Percentiles rank a stretch among this genome's conserved stretches.
Conservation (phyloP, 1,284 basidiomycete species). For the Malassezia arunalokei region DNA sequence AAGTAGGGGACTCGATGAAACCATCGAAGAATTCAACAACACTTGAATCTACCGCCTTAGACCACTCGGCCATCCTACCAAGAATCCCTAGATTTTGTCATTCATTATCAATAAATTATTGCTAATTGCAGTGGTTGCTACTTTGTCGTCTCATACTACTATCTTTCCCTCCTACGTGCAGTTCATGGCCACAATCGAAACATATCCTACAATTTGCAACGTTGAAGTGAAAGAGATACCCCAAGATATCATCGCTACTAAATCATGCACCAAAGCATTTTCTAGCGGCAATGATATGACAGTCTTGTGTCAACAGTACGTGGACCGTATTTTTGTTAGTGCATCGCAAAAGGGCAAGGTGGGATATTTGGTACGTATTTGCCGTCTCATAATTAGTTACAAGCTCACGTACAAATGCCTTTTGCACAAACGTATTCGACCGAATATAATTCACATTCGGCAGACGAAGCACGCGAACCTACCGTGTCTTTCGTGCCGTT, state of each 20-base stretch:
- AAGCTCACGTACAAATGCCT: conserved; percentile 3
- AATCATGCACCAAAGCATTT: not conserved
- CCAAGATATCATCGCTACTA: not conserved
- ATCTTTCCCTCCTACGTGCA: no score
- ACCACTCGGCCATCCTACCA: conserved; percentile 21
- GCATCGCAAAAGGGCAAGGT: conserved; percentile 13
- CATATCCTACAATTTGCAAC: no score
- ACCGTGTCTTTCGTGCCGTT: conserved; percentile 15
- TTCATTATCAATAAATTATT: no score
- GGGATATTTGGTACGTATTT: conserved; percentile 9
- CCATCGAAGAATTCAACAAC: conserved; percentile 13
- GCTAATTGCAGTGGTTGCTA: no score
- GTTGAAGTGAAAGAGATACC: not conserved
- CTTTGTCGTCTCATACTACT: no score
- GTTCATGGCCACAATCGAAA: no score
- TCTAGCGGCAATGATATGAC: not conserved
- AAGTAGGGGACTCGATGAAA: conserved; percentile 9
- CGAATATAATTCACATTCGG: conserved; percentile 8
- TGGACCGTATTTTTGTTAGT: conserved; percentile 7
- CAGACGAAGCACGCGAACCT: not conserved
- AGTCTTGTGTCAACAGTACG: conserved; percentile 5
- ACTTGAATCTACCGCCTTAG: conserved; percentile 21
- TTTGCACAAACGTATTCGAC: conserved; percentile 1
- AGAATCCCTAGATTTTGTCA: no score
- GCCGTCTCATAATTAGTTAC: conserved; percentile 3